Evolutionary conservation across 2,329 filamentous ascomycete genomes (phyloP), one percentile per base, ranked within the genome.

Genomic region (Fusarium euwallaceae): DNA sequence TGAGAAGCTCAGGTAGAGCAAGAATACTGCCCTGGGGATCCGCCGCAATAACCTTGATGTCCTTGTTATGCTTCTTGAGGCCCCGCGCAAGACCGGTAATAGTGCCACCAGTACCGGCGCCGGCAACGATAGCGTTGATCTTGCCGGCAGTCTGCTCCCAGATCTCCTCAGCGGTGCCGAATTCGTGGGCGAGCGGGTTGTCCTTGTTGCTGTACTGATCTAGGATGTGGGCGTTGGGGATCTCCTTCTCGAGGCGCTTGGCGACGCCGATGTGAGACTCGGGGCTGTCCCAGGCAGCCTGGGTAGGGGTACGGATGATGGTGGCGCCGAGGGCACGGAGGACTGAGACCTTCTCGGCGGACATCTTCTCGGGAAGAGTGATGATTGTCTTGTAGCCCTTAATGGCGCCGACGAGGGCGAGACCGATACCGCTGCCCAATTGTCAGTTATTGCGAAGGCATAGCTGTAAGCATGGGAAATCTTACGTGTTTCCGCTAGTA

Each of bases 351-450:
- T 98, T 98, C 85, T 98, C 96, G 39, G 95, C 93, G 2, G 95
- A 98, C 96, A 98, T 98, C 88, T 98, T 98, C 86, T 98, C 96
- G 48, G 96, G 96, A 41, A 98, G 90, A 9, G 97, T 98, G 83
- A 98, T 98, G 85, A 98, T 98, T 41, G 95, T 97, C 84, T 95
- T 95, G 88, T 98, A 98, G 75, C 95, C 96, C 87, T 98, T 98
- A 79, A 98, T 93, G 16, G 96, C 96, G 62, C 91, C 95, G 22
- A 98, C 95, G 41, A 98, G 90, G 20, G 96, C 96, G 53, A 98
- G 88, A 20, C 96, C 96, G 76, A 98, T 98, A 74, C 96, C 96
- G 56, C 86, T 88, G 64, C 4, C 5, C 12, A 32, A 43, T 55
- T 1, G 11, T 37, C 61, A 14, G 17, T 10, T 29, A 65, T 2